Conservation (phyloP, 805 yeast species). For the Barnettozyma wickerhamii region DNA sequence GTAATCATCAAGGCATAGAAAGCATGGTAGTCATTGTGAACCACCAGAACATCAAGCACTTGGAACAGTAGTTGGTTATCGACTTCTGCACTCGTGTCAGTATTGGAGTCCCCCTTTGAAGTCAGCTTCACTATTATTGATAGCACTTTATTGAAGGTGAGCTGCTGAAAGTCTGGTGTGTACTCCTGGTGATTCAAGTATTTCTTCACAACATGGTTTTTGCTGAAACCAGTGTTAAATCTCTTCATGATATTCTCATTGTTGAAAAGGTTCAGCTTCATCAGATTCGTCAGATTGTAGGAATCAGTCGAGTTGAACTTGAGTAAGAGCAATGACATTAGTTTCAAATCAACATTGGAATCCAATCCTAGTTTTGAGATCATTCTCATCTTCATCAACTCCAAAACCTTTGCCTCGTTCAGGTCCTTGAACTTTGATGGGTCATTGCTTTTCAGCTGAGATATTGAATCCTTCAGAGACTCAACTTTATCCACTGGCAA, state of each 20-base stretch:
- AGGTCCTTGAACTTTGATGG: slow-evolving; percentile 12
- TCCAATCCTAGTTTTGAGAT: slow-evolving; percentile 32
- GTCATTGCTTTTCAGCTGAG: slow-evolving; percentile 14
- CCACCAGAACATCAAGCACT: slow-evolving; percentile 17
- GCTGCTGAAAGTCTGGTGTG: slow-evolving; percentile 7
- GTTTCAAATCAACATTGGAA: slow-evolving; percentile 29
- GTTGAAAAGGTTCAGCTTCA: slow-evolving; percentile 16
- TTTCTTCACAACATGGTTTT: slow-evolving; percentile 12
- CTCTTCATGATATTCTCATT: slow-evolving; percentile 12
- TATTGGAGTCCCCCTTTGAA: not conserved
- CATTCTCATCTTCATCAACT: slow-evolving; percentile 31
- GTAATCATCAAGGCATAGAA: slow-evolving; percentile 36
- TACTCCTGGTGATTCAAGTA: slow-evolving; percentile 11
- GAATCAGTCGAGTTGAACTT: slow-evolving; percentile 21
- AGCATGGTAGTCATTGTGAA: slow-evolving; percentile 32
- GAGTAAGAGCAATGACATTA: slow-evolving; percentile 24
- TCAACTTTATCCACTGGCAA: slow-evolving; percentile 21
- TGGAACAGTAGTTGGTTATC: slow-evolving; percentile 14
- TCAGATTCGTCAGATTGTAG: slow-evolving; percentile 16
- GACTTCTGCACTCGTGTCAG: slow-evolving; percentile 7
- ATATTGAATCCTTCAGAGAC: slow-evolving; percentile 18
- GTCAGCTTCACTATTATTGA: slow-evolving; percentile 8
- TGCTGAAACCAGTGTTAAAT: slow-evolving; percentile 17
- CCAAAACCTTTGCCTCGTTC: slow-evolving; percentile 20
- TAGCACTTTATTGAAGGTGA: slow-evolving; percentile 9